Percentiles rank a stretch among this genome's conserved stretches.
These are phyloP conservation scores for Chrysoporthe deuterocubensis DNA, from an alignment of 2,329 filamentous ascomycete genomes.

Conservation along the genomic window DNA sequence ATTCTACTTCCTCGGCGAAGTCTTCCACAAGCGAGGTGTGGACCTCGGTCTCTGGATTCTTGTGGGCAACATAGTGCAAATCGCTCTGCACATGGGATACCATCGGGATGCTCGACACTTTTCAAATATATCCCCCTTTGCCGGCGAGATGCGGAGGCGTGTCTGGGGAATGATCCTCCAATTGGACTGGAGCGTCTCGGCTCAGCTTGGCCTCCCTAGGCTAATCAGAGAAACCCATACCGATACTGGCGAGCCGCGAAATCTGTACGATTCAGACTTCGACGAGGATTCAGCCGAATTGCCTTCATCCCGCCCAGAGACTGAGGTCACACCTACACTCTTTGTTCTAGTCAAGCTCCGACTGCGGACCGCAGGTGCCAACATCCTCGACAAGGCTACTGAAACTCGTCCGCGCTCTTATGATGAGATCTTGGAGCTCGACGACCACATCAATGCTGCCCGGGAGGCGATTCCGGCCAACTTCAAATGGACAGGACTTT, in stretches of 20 bases:
- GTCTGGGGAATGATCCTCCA: conserved; percentile 47
- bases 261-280: conserved; percentile 49
- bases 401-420: conserved; percentile 31
- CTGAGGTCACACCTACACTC: conserved; percentile 36
- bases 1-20: conserved; percentile 41
- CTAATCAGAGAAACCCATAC: conserved; percentile 44
- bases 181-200: conserved; percentile 46
- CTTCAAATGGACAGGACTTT: conserved; percentile 31
- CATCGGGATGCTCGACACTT: conserved; percentile 50
- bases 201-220: conserved; percentile 49
- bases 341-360: conserved; percentile 33
- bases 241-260: conserved; percentile 48
- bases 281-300: conserved; percentile 40
- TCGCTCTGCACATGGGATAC: conserved; percentile 46
- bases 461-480: conserved; percentile 27
- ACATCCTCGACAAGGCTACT: conserved; percentile 30
- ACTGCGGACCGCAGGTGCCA: conserved; percentile 28
- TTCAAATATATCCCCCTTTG: conserved; percentile 44
- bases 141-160: conserved; percentile 51
- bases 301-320: conserved; percentile 41
- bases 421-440: conserved; percentile 33
- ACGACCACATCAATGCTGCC: conserved; percentile 30
- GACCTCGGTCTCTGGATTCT: conserved; percentile 42
- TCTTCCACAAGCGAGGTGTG: conserved; percentile 37
- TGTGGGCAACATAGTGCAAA: conserved; percentile 39